Evolutionary conservation across 2,329 filamentous ascomycete genomes (phyloP).

Genomic region (Sphaerulina populicola): DNA sequence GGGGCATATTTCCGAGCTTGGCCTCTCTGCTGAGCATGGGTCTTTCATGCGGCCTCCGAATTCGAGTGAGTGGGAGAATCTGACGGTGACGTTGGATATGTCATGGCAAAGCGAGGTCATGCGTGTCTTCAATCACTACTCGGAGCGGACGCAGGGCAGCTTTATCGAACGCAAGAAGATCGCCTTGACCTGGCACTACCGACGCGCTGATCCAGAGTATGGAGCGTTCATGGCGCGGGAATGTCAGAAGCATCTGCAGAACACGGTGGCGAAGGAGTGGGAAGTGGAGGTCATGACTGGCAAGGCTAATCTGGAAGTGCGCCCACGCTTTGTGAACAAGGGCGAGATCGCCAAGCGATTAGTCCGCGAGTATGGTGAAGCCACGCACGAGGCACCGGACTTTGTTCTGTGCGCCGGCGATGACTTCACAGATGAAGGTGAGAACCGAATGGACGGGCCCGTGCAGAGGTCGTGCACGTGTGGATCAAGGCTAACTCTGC

Average conservation of each 20-base stretch:
- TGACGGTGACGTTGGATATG: constrained; percentile 83
- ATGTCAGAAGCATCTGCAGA: constrained; percentile 73
- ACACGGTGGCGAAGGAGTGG: constrained; percentile 66
- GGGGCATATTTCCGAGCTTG: constrained; percentile 79
- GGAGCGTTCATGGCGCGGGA: constrained; percentile 69
- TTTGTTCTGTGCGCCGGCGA: constrained; percentile 90
- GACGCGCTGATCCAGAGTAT: constrained; percentile 77
- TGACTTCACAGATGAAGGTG: constrained; percentile 96
- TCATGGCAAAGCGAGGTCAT: constrained; percentile 82
- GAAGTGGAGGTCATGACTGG: constrained; percentile 95
- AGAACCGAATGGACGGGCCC: constrained; percentile 15
- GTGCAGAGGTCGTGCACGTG: neutral
- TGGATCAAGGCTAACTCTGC: constrained; percentile 20
- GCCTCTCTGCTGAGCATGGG: constrained; percentile 94
- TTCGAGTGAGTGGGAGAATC: constrained; percentile 72
- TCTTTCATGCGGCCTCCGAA: constrained; percentile 85
- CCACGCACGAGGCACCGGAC: constrained; percentile 55
- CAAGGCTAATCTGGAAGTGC: constrained; percentile 93
- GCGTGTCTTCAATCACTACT: constrained; percentile 78
- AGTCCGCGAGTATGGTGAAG: constrained; percentile 60
- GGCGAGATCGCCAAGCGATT: constrained; percentile 85
- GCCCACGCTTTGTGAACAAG: constrained; percentile 97
- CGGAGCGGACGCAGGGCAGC: constrained; percentile 78
- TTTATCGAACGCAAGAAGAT: constrained; percentile 93
- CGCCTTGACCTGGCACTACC: constrained; percentile 95